phyloP scores from a whole-genome alignment of 1,284 basidiomycete genomes.

The Ceratobasidium sp. region DNA sequence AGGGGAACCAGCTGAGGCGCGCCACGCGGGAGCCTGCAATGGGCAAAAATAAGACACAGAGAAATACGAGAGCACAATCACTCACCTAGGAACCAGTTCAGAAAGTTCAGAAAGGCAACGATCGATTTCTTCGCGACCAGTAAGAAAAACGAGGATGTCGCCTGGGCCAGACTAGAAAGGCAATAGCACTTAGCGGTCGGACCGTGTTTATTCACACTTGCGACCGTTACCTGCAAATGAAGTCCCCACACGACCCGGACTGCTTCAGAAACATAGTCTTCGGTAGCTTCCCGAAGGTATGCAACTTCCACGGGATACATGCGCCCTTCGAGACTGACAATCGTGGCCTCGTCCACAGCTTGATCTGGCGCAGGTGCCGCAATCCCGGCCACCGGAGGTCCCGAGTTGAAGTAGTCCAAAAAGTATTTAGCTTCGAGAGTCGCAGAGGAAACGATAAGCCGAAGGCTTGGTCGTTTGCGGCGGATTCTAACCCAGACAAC shows the following conservation, averaged over 20 bases:
- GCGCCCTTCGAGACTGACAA: conserved; percentile 90
- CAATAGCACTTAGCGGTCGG: not conserved
- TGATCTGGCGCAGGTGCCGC: conserved; percentile 49
- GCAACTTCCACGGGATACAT: conserved; percentile 90
- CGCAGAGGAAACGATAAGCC: conserved; percentile 92
- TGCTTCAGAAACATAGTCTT: conserved; percentile 85
- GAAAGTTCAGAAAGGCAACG: conserved; percentile 80
- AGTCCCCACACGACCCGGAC: conserved; percentile 87
- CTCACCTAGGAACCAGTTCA: conserved; percentile 78
- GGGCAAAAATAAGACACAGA: conserved; percentile 6
- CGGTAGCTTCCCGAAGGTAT: conserved; percentile 71
- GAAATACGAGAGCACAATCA: conserved; percentile 42
- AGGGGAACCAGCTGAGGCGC: conserved; percentile 69
- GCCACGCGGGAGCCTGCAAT: conserved; percentile 66
- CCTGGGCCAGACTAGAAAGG: conserved; percentile 70
- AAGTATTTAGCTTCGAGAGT: conserved; percentile 92
- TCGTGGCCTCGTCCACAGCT: conserved; percentile 61
- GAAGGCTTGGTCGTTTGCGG: conserved; percentile 83
- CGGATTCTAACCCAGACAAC: conserved; percentile 68
- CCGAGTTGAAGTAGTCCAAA: conserved; percentile 79
- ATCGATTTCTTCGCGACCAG: conserved; percentile 98
- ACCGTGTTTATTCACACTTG: conserved; percentile 38
- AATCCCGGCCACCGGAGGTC: conserved; percentile 41
- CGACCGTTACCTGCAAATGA: conserved; percentile 69
- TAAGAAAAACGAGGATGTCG: conserved; percentile 92